Evolutionary conservation across 2,329 filamentous ascomycete species (phyloP).

Genomic region (Alternaria gaisen): DNA sequence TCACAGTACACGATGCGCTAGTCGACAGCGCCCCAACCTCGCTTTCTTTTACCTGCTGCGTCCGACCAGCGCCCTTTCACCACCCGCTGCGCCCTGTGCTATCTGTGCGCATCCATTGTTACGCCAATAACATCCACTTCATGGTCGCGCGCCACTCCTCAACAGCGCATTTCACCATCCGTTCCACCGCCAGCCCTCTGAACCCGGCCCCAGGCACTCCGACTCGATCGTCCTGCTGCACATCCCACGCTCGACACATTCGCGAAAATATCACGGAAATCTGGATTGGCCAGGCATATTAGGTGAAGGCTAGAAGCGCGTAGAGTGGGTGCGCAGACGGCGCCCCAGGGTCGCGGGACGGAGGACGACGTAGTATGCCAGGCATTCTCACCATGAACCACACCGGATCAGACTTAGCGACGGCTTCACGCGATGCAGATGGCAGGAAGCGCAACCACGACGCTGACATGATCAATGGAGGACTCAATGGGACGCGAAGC

Average conservation of each 20-base stretch:
- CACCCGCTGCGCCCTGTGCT: constrained; percentile 10
- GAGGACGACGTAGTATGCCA: constrained; percentile 55
- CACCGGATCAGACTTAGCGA: constrained; percentile 51
- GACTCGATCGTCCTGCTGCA: not conserved
- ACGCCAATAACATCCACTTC: not conserved
- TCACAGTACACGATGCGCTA: constrained; percentile 17
- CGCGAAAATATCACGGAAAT: not conserved
- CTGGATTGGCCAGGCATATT: not conserved
- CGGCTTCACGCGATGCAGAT: constrained; percentile 39
- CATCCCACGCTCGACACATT: not conserved
- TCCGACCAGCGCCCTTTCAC: constrained; percentile 23
- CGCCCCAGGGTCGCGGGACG: constrained; percentile 41
- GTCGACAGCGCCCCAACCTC: constrained; percentile 2
- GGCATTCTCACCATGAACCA: constrained; percentile 60
- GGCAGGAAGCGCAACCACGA: constrained; percentile 43
- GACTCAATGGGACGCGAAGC: constrained; percentile 24
- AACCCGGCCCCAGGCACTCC: not conserved
- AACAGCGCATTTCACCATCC: constrained; percentile 3
- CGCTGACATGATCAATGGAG: constrained; percentile 43
- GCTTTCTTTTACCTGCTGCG: constrained; percentile 20
- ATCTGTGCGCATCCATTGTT: constrained; percentile 12
- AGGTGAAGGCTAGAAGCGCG: constrained; percentile 12
- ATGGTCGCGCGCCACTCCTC: not conserved
- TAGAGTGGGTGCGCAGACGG: constrained; percentile 40
- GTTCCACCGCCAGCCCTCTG: not conserved